Percentiles rank a stretch among this genome's conserved stretches.
Conservation (phyloP, 1,139 yeast genomes). For the Suhomyces maxii region DNA sequence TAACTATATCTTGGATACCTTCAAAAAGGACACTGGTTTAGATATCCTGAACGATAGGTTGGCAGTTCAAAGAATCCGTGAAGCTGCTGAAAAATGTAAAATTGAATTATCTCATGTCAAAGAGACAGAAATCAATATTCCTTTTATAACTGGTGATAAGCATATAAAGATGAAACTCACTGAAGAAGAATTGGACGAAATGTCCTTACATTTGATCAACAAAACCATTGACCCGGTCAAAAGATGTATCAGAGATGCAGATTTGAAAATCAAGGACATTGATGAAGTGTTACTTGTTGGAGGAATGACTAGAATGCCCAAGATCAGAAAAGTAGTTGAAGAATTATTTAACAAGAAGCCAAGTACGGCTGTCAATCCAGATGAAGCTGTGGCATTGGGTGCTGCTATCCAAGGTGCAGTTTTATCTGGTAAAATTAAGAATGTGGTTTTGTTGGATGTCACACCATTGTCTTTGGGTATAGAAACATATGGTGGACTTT, state of each 20-base stretch:
- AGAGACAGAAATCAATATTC: slow-evolving; percentile 58
- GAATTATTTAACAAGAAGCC: slow-evolving; percentile 59
- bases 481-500: slow-evolving; percentile 80
- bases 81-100: slow-evolving; percentile 70
- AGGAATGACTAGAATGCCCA: slow-evolving; percentile 88
- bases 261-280: slow-evolving; percentile 57
- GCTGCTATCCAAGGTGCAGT: slow-evolving; percentile 86
- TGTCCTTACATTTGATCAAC: slow-evolving; percentile 61
- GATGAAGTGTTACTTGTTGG: slow-evolving; percentile 77
- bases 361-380: slow-evolving; percentile 71
- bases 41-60: slow-evolving; percentile 45
- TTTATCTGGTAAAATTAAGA: slow-evolving; percentile 65
- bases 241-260: slow-evolving; percentile 70
- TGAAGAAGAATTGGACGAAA: slow-evolving; percentile 61
- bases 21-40: slow-evolving; percentile 43
- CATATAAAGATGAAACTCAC: slow-evolving; percentile 55
- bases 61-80: slow-evolving; percentile 68
- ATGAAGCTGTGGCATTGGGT: slow-evolving; percentile 82
- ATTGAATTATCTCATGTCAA: slow-evolving; percentile 66
- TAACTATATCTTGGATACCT: slow-evolving; percentile 49
- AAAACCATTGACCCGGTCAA: slow-evolving; percentile 66
- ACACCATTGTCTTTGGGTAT: slow-evolving; percentile 79
- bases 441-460: slow-evolving; percentile 74
- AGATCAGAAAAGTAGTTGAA: slow-evolving; percentile 57
- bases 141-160: slow-evolving; percentile 54